Base-by-base conservation (phyloP, 179 eudicot species). In the Patellifolia procumbens region DNA sequence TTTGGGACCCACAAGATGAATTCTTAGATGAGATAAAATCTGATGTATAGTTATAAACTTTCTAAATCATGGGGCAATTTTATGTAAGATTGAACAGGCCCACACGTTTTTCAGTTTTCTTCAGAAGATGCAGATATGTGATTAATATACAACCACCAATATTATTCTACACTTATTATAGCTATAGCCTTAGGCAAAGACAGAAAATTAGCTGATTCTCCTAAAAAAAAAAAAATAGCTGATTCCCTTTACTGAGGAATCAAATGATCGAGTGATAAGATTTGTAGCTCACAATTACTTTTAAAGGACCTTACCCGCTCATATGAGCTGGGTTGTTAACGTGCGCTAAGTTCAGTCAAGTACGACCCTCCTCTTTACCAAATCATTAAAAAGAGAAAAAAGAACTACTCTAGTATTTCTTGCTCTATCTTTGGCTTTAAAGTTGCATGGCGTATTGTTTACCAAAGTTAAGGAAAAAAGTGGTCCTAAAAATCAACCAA, bases 401-500 rank as follows among this genome's bases (percentile, higher is more conserved):
- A n/a, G 43, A 68, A 69, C 56, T 74, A 70, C 29, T 58, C 37
- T 52, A 62, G 72, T 63, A 55, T 4, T 48, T 72, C 49, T n/a
- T 75, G 71, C 63, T 69, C 79, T 70, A 68, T 73, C 48, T 73
- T 42, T 76, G 73, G 65, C 73, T 81, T 76, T 78, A 78, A 77
- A 81, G 81, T 63, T 68, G 77, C 81, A 73, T 81, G 83, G 70
- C 72, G 74, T 81, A 73, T 76, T 79, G 81, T 76, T 81, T 73
- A 51, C 34, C 67, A 66, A 73, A 72, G 84, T 61, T 55, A 67
- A 72, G 49, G n/a, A 74, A 74, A 81, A 87, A 83, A 74, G 76
- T 46, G 74, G 71, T 59, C 79, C 80, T 61, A 35, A 74, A 77
- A 70, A 69, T 80, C 83, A 84, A 84, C 72, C 64, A 67, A 77